Percentiles rank a stretch among this genome's conserved stretches.
These are phyloP conservation scores for Lasiodiplodia gonubiensis DNA, from an alignment of 2,329 filamentous ascomycete species.

Conservation along the genomic window DNA sequence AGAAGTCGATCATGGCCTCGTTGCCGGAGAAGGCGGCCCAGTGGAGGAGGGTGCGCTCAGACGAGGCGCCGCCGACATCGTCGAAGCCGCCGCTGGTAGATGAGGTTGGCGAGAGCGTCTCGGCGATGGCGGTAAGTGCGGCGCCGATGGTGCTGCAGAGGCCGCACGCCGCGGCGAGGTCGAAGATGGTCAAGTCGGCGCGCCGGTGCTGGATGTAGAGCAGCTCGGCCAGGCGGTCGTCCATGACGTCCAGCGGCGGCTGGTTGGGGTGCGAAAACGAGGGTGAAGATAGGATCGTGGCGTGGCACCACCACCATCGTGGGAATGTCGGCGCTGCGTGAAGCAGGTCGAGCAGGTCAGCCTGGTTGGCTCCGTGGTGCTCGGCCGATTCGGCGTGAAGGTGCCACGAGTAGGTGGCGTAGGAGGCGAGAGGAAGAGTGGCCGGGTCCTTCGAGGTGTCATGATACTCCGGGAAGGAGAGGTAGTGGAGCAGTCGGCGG, in stretches of 20 bases:
- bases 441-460: neutral
- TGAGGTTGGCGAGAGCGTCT: neutral
- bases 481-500: neutral
- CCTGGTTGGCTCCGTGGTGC: neutral
- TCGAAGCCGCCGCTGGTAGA: neutral
- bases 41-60: constrained; percentile 8
- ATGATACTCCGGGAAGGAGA: constrained; percentile 9
- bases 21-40: constrained; percentile 18
- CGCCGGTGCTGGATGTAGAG: neutral
- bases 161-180: constrained; percentile 9
- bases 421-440: neutral
- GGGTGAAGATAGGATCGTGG: neutral
- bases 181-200: neutral
- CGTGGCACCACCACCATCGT: constrained; percentile 2
- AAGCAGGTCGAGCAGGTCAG: neutral
- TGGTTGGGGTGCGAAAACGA: neutral
- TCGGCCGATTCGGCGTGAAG: constrained; percentile 9
- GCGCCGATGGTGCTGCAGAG: constrained; percentile 8
- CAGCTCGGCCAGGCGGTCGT: constrained; percentile 9
- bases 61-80: neutral
- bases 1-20: neutral
- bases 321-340: neutral
- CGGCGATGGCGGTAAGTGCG: neutral
- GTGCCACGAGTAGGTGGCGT: neutral
- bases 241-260: neutral